These are phyloP conservation scores for Candolleomyces eurysporus DNA, from an alignment of 768 basidiomycete species.

Conservation along the genomic window DNA sequence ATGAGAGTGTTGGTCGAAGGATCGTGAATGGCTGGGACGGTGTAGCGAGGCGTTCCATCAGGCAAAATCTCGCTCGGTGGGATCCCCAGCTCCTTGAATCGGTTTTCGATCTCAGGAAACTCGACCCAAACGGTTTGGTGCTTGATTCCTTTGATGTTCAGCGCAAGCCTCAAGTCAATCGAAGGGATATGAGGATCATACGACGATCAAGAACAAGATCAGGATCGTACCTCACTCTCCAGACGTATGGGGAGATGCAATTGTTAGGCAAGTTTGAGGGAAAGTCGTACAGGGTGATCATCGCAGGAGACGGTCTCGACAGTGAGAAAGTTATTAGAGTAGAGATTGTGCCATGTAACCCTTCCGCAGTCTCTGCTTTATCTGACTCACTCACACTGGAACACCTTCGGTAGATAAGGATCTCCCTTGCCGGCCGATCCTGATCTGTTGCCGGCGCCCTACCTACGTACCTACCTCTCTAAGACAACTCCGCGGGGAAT, in stretches of 20 bases:
- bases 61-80: background rate
- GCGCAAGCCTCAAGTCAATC: conserved; percentile 17
- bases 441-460: no score
- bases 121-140: conserved; percentile 4
- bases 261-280: conserved; percentile 21
- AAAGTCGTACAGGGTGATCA: conserved; percentile 40
- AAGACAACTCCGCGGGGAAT: no score
- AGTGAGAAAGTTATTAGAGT: background rate
- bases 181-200: background rate
- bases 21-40: conserved; percentile 9
- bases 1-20: conserved; percentile 3
- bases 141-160: conserved; percentile 6
- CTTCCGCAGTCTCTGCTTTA: no score
- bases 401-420: no score
- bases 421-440: no score
- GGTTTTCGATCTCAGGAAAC: conserved; percentile 7
- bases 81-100: conserved; percentile 1
- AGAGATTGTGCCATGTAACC: no score
- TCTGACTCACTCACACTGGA: no score
- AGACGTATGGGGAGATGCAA: conserved; percentile 36
- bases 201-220: background rate
- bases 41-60: conserved; percentile 8
- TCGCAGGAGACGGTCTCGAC: background rate
- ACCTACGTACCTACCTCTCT: no score
- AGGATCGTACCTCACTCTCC: conserved; percentile 30